Percentiles rank a stretch among this genome's conserved stretches.
Evolutionary conservation across 2,329 filamentous ascomycete genomes (phyloP).

Genomic region (Fusarium penzigii): DNA sequence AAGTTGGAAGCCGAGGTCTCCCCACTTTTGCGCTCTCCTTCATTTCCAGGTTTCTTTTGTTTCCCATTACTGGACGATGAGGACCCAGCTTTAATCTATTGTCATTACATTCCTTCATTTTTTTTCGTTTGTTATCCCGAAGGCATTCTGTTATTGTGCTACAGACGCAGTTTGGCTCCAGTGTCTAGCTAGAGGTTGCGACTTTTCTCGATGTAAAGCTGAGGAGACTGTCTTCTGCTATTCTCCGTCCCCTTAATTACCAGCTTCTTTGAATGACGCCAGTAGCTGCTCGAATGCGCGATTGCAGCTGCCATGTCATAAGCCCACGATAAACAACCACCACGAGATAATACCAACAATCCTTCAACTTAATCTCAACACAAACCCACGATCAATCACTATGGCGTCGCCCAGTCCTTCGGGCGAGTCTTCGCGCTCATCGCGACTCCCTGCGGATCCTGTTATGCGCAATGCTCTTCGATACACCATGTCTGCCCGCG

Average conservation of each 20-base stretch:
- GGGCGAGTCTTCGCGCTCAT: constrained; percentile 24
- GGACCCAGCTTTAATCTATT: no score
- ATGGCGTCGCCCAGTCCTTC: constrained; percentile 25
- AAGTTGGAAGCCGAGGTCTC: constrained; percentile 14
- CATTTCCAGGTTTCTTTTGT: constrained; percentile 25
- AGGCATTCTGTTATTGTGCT: neutral
- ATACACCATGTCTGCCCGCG: constrained; percentile 81
- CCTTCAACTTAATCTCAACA: constrained; percentile 3
- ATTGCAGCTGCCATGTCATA: constrained; percentile 26
- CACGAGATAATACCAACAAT: constrained; percentile 9
- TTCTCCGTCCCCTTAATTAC: no score
- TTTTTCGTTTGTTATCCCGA: neutral
- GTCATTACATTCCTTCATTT: constrained; percentile 6
- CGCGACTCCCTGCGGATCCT: constrained; percentile 53
- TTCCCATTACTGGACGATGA: constrained; percentile 9
- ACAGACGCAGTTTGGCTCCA: neutral
- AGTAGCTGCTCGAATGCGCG: constrained; percentile 24
- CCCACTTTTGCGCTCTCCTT: constrained; percentile 20
- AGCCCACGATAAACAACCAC: constrained; percentile 18
- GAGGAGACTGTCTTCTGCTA: no score
- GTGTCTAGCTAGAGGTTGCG: neutral
- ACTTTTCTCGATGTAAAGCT: no score
- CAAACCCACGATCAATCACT: constrained; percentile 5
- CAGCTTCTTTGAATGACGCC: constrained; percentile 25
- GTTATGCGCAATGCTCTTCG: constrained; percentile 83